Percentiles rank a stretch among this genome's conserved stretches.
Conservation (phyloP, 768 basidiomycete species). For the Crucibulum laeve region DNA sequence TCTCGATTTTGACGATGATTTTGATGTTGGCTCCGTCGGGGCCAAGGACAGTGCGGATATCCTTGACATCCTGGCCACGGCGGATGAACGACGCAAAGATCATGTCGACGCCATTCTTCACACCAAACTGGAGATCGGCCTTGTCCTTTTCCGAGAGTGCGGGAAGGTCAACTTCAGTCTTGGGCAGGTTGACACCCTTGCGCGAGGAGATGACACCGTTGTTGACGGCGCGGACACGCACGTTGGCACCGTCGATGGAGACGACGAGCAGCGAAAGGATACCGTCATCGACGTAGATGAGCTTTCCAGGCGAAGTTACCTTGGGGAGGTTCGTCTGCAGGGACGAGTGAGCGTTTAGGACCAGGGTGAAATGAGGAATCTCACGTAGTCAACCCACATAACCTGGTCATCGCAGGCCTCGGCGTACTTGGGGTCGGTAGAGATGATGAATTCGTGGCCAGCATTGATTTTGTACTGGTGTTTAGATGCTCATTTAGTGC, state of each 20-base stretch:
- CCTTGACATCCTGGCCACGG: conserved; percentile 86
- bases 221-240: conserved; percentile 86
- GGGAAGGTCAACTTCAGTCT: conserved; percentile 95
- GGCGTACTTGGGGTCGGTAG: conserved; percentile 78
- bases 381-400: conserved; percentile 91
- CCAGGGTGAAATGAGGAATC: conserved; percentile 18
- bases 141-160: conserved; percentile 99
- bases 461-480: conserved; percentile 74
- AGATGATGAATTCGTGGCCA: conserved; percentile 91
- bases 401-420: conserved; percentile 78
- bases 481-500: not conserved
- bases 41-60: conserved; percentile 91
- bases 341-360: conserved; percentile 1
- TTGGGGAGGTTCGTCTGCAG: conserved; percentile 83
- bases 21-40: conserved; percentile 95
- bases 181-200: conserved; percentile 99
- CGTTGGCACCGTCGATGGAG: conserved; percentile 75
- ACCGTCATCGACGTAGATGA: conserved; percentile 98
- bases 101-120: conserved; percentile 98
- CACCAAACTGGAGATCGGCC: conserved; percentile 89
- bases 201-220: conserved; percentile 90
- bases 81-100: conserved; percentile 99
- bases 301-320: conserved; percentile 95
- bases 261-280: conserved; percentile 92
- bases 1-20: conserved; percentile 99